These are phyloP conservation scores for Parastagonospora avenae DNA, from an alignment of 2,329 filamentous ascomycete genomes.

Conservation along the genomic window DNA sequence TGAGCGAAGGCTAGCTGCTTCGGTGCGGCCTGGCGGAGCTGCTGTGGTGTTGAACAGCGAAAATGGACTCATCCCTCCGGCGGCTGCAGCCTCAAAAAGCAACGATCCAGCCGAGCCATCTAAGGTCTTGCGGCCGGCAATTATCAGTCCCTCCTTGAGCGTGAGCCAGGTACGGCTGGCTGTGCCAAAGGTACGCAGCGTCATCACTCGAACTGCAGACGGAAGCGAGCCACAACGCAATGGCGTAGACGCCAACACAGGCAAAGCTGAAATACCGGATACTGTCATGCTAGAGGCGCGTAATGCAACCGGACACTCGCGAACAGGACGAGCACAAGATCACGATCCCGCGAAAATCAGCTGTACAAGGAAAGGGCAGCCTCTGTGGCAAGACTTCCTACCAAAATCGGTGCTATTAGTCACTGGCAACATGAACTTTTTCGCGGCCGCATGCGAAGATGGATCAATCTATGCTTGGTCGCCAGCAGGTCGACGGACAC, in stretches of 20 bases:
- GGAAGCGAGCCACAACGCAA: conserved; percentile 56
- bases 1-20: conserved; percentile 63
- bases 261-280: conserved; percentile 59
- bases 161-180: conserved; percentile 85
- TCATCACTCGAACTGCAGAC: conserved; percentile 83
- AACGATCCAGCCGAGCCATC: conserved; percentile 60
- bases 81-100: conserved; percentile 54
- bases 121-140: conserved; percentile 84
- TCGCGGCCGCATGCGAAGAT: conserved; percentile 92
- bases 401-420: conserved; percentile 86
- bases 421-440: conserved; percentile 88
- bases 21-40: conserved; percentile 69
- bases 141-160: conserved; percentile 79
- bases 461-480: conserved; percentile 91
- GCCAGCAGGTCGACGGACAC: conserved; percentile 81
- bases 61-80: conserved; percentile 78
- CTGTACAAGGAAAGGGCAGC: conserved; percentile 77
- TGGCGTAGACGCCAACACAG: conserved; percentile 54
- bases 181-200: conserved; percentile 81
- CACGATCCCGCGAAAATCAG: conserved; percentile 85
- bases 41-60: conserved; percentile 76
- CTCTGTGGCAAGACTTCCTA: conserved; percentile 93
- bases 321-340: conserved; percentile 64
- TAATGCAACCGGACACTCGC: conserved; percentile 70
- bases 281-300: conserved; percentile 82